Evolutionary conservation across 306 rosid genomes (phyloP), one percentile per base, ranked within the genome.

Genomic region (Astragalus glycyphyllos): DNA sequence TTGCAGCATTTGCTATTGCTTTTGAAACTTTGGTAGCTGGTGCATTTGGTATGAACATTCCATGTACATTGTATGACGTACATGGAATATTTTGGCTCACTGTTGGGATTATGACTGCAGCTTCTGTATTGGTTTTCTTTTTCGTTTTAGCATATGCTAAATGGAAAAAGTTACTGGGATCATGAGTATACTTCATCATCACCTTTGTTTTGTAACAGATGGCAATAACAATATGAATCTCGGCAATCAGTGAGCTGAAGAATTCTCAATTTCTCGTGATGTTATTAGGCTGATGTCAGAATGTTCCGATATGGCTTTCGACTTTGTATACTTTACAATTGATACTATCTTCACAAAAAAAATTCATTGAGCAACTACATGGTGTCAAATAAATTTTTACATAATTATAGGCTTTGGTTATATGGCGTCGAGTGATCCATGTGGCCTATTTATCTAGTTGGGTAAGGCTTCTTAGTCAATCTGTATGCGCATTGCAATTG

Each of bases 31-130:
- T 82, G 89, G 58, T 95, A 15, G 84, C 96, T 3, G 91, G 90
- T 38, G 23, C 44, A 69, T 91, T 95, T 77, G 96, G 97, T 37
- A 95, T 95, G 99, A 95, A 95, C 87, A 95, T 95, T 77, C 97
- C 75, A 11, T 89, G 91, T 76, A 0, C 32, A 8, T 42, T 89
- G 16, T 86, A 87, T 73, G 0, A 76, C 0, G 55, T 0, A 12
- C 0, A 85, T 0, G 97, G 96, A 72, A 13, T 95, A 42, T 95
- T 95, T 64, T 83, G 73, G 89, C 46, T 58, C 55, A 73, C 80
- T 40, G 96, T 84, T 13, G 85, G 80, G 62, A 56, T 74, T 32
- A 47, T 57, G 17, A 67, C 91, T 15, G 88, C 80, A 23, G 78
- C 54, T 46, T 79, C 81, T 41, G 10, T 86, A 37, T 38, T 85